phyloP scores from a whole-genome alignment of 305 asterid species.

The Rubia occidens region DNA sequence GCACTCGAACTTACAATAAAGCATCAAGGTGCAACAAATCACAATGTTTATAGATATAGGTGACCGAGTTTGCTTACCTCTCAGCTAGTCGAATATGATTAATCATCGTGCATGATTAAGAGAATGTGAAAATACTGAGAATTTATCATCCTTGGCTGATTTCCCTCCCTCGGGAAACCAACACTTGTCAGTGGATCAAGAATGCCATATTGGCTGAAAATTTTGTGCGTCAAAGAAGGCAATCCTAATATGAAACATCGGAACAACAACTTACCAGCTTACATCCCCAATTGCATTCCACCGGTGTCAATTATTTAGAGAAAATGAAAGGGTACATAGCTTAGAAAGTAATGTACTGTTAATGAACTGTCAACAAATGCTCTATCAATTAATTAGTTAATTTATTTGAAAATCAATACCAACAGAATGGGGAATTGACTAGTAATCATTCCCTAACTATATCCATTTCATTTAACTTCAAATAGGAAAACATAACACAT shows the following conservation, averaged over 20 bases:
- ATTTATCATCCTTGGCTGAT: constrained; percentile 45
- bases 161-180: constrained; percentile 43
- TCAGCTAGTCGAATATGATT: constrained; percentile 94
- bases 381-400: background rate
- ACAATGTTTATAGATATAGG: constrained; percentile 72
- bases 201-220: constrained; percentile 99
- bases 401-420: background rate
- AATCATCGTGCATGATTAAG: constrained; percentile 85
- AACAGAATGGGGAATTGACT: background rate
- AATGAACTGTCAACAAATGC: background rate
- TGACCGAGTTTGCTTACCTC: constrained; percentile 56
- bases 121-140: constrained; percentile 92
- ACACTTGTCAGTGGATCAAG: constrained; percentile 70
- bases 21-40: constrained; percentile 80
- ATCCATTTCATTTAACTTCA: background rate
- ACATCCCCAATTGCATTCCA: background rate
- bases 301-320: background rate
- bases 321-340: background rate
- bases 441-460: background rate
- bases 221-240: constrained; percentile 99
- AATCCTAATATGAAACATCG: constrained; percentile 65
- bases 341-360: background rate
- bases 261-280: constrained; percentile 39
- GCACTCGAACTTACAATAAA: constrained; percentile 46
- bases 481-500: background rate